These are phyloP conservation scores for Tinospora cordifolia DNA, from an alignment of 164 flowering plant species.

Conservation along the genomic window DNA sequence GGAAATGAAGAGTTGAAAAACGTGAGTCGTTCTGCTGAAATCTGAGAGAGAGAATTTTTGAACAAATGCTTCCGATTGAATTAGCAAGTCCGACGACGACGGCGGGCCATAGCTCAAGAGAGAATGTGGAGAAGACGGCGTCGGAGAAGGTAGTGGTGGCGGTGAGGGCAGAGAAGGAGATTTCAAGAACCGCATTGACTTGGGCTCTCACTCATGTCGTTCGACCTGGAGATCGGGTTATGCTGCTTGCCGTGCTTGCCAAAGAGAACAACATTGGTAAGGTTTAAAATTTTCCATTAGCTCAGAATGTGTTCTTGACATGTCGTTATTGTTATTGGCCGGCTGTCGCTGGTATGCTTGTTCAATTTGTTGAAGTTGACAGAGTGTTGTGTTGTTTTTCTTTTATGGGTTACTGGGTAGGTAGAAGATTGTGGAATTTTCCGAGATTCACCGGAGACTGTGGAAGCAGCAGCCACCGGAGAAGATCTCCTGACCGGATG, in stretches of 20 bases:
- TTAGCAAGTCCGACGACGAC: not conserved
- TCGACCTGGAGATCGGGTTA: slow-evolving; percentile 56
- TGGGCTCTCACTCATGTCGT: slow-evolving; percentile 90
- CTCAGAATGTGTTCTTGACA: no score
- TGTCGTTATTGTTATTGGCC: no score
- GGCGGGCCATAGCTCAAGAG: not conserved
- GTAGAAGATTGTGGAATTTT: slow-evolving; percentile 52
- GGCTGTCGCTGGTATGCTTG: not conserved
- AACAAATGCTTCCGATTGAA: slow-evolving; percentile 16
- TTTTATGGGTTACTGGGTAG: slow-evolving; percentile 14
- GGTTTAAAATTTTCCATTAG: not conserved
- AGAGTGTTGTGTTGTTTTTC: no score
- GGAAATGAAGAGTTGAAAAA: not conserved
- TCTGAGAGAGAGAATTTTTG: not conserved
- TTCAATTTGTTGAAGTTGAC: not conserved
- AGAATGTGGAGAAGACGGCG: not conserved
- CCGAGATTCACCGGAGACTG: slow-evolving; percentile 47
- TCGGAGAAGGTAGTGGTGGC: slow-evolving; percentile 59
- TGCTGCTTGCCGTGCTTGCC: slow-evolving; percentile 57
- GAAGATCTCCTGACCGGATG: slow-evolving; percentile 42
- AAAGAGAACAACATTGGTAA: slow-evolving; percentile 11
- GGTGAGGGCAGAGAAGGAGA: slow-evolving; percentile 63
- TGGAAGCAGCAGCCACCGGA: slow-evolving; percentile 29
- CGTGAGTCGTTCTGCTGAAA: slow-evolving; percentile 4
- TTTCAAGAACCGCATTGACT: slow-evolving; percentile 55